A percentile compares a stretch with the other conserved stretches of the same genome.
Evolutionary conservation across 768 basidiomycete genomes (phyloP).

Genomic region (Macrocybe gigantea): DNA sequence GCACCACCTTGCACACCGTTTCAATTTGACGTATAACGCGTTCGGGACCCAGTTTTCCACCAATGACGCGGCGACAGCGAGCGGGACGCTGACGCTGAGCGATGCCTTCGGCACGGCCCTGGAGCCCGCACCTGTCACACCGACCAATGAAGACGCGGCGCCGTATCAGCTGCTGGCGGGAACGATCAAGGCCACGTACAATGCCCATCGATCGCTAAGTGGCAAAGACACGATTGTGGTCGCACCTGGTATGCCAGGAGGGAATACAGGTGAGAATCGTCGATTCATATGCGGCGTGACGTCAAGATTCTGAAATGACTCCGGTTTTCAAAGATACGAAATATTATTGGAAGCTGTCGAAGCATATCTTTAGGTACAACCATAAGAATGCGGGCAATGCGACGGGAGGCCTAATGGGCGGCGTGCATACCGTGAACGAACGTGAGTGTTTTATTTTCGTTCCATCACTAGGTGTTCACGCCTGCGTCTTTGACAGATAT

Average conservation of each 20-base stretch:
- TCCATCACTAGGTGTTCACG: constrained; percentile 2
- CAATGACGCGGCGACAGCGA: constrained; percentile 22
- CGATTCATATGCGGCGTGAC: constrained; percentile 3
- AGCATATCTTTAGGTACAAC: constrained; percentile 66
- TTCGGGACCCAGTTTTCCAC: constrained; percentile 40
- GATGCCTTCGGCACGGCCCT: constrained; percentile 45
- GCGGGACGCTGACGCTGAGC: constrained; percentile 45
- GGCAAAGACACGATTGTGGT: constrained; percentile 34
- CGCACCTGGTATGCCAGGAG: constrained; percentile 51
- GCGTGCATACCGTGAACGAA: constrained; percentile 17
- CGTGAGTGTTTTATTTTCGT: constrained; percentile 11
- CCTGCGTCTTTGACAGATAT: constrained; percentile 30
- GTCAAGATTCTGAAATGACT: not conserved
- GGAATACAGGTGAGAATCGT: constrained; percentile 44
- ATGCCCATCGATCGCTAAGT: constrained; percentile 35
- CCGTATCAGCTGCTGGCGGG: constrained; percentile 53
- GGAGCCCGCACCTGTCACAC: constrained; percentile 65
- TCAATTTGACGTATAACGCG: constrained; percentile 54
- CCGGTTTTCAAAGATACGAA: constrained; percentile 44
- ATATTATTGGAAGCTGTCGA: constrained; percentile 51
- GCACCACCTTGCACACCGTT: constrained; percentile 37
- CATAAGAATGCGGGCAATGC: constrained; percentile 29
- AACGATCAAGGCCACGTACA: constrained; percentile 58
- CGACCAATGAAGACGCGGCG: constrained; percentile 34
- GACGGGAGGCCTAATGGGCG: constrained; percentile 24